Conservation (phyloP, 2,329 filamentous ascomycete species). For the Malbranchea cinnamomea region DNA sequence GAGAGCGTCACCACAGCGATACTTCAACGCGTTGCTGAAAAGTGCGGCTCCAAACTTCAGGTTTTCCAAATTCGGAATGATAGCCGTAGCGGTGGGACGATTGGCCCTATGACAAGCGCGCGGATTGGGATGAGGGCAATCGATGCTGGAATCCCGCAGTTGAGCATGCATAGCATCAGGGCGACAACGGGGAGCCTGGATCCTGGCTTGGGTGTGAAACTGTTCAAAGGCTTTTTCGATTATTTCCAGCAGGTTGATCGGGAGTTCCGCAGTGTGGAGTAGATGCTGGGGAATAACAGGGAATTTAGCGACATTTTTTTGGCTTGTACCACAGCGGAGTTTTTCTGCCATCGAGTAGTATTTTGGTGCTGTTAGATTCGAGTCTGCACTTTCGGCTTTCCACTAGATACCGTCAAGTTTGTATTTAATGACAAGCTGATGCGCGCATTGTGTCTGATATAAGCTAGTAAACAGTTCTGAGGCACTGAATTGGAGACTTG, state of each 20-base stretch:
- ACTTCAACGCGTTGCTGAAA: conserved; percentile 62
- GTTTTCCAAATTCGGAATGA: conserved; percentile 94
- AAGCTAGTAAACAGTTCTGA: too few species aligned
- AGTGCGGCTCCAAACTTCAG: conserved; percentile 57
- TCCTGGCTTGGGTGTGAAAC: conserved; percentile 72
- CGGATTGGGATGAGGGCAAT: conserved; percentile 68
- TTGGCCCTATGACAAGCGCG: conserved; percentile 79
- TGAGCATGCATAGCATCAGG: conserved; percentile 87
- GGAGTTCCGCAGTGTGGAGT: conserved; percentile 54
- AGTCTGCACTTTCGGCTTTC: too few species aligned
- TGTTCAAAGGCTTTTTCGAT: conserved; percentile 82
- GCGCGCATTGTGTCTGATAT: too few species aligned
- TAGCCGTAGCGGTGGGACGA: conserved; percentile 73
- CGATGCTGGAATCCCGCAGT: conserved; percentile 77
- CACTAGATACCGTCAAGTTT: too few species aligned
- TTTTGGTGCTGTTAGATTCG: too few species aligned
- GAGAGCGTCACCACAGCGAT: conserved; percentile 75
- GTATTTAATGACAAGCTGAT: too few species aligned
- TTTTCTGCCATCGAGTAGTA: too few species aligned
- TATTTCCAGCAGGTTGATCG: conserved; percentile 70
- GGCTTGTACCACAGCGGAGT: too few species aligned
- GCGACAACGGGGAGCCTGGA: conserved; percentile 77
- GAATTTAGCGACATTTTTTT: too few species aligned
- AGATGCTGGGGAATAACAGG: too few species aligned
- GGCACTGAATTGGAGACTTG: too few species aligned